Evolutionary conservation across 2,329 filamentous ascomycete genomes (phyloP), one percentile per base, ranked within the genome.

Genomic region (Pyricularia pennisetigena): DNA sequence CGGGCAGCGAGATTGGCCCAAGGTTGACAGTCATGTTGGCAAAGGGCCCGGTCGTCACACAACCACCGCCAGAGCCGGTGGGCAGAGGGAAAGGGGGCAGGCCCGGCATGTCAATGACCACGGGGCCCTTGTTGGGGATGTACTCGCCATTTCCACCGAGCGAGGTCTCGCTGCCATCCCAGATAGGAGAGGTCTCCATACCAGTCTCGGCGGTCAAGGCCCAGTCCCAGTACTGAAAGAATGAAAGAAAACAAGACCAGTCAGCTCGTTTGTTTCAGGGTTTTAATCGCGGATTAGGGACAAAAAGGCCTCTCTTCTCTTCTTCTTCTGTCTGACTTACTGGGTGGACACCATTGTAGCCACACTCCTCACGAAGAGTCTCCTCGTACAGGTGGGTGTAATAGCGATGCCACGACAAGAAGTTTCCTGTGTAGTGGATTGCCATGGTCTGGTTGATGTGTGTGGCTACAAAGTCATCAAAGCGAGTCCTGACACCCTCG

Each of bases 391-490:
- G 76, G 71, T 85, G 83, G 23, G 85, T 82, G 1, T 26, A n/a
- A 41, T 35, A 35, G 4, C 64, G 20, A 23, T 65, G 16, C 30
- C n/a, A 35, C 30, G 12, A 24, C 30, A 66, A 67, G 20, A 76
- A 69, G 0, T 26, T 23, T 3, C 64, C 64, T 20, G 41, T 54
- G 41, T 54, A 82, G 61, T 28, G 61, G 61, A 30, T 30, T 30
- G 16, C 26, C 61, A 30, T 63, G 61, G 29, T 83, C 70, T 81
- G 78, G 68, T 83, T 80, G 68, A 85, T 79, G 70, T 85, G 83
- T 0, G 79, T 77, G 7, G 78, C 81, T 3, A 83, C 76, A 62
- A 81, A 85, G 69, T 85, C 83, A 71, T 85, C 83, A 68, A 79
- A 30, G 61, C n/a, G 29, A 28, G 20, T 20, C 24, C 14, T 63